Percentiles rank a stretch among this genome's conserved stretches.
phyloP scores from a whole-genome alignment of 108 stramenopile species.

The Chaetoceros tenuissimus region DNA sequence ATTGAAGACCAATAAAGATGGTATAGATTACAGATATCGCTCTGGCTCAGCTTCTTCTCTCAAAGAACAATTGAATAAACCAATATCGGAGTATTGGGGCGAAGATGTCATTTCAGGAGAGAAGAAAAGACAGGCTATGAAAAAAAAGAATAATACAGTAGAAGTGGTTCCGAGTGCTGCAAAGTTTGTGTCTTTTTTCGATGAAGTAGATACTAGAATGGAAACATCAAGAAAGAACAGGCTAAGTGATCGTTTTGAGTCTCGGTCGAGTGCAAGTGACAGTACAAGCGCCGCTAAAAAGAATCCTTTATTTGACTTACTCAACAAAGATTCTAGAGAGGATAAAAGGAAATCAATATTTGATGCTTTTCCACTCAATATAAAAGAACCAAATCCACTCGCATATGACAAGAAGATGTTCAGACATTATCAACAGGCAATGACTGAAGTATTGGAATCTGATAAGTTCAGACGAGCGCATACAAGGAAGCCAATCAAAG shows the following conservation, averaged over 20 bases:
- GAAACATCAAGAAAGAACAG: slow-evolving; percentile 12
- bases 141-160: slow-evolving; percentile 2
- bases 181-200: slow-evolving; percentile 22
- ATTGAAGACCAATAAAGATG: neutral
- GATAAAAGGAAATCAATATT: slow-evolving; percentile 1
- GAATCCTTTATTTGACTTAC: neutral
- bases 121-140: neutral
- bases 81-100: neutral
- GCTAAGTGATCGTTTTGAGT: neutral
- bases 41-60: neutral
- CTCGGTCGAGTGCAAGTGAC: neutral
- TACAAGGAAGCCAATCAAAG: slow-evolving; percentile 3
- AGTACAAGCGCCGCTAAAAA: neutral
- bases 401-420: slow-evolving; percentile 21
- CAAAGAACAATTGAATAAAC: slow-evolving; percentile 1
- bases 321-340: neutral
- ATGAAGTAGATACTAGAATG: slow-evolving; percentile 27
- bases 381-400: slow-evolving; percentile 4
- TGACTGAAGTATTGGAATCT: slow-evolving; percentile 9
- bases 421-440: slow-evolving; percentile 19
- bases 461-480: slow-evolving; percentile 8
- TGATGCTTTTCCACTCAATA: slow-evolving; percentile 10
- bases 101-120: neutral
- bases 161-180: neutral
- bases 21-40: neutral